Base-by-base conservation (phyloP, 2,329 filamentous ascomycete genomes). In the Fusarium multiceps region DNA sequence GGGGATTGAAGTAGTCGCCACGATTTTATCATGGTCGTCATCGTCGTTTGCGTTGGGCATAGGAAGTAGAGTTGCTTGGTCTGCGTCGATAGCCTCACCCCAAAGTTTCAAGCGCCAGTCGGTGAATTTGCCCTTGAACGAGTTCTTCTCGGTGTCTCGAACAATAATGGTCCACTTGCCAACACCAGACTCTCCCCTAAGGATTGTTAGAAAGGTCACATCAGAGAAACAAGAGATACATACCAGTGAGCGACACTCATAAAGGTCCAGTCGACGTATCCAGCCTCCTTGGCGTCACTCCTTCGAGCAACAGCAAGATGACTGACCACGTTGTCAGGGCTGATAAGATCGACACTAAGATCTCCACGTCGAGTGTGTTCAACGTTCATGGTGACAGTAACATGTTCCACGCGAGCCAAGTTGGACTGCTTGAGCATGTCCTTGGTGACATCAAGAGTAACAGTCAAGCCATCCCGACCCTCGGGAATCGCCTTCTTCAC, bases 201-300 rank as follows among this genome's bases (percentile, higher is more conserved):
- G 10, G 13, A 34, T 57, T 55, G 72, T 84, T 77, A 84, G 79
- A 55, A 50, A 23, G 37, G 2, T 16, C 21, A 40, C 3, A 37
- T 2, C 2, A 12, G 13, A 14, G 3, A 11, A 2, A 16, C 2
- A 7, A 30, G 1, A 4, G 8, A 30, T 21, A 80, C 90, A 80
- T 86, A 94, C 92, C 94, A 99, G 79, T 99, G 96, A 69, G 91
- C 94, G 40, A 99, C 96, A 66, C 91, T 97, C 96, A 99, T 99
- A 76, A 99, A 99, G 0, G 95, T 98, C 96, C 96, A 99, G 81
- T 98, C 93, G 40, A 90, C 83, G 78, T 98, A 99, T 11, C 96
- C 96, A 23, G 82, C 80, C 1, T 82, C 78, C 37, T 86, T 87
- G 2, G 86, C 83, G 78, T 99, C 96, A 23, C 88, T 80, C 63